These are phyloP conservation scores for Penicillium canariense DNA, from an alignment of 495 filamentous ascomycete genomes.

Conservation along the genomic window DNA sequence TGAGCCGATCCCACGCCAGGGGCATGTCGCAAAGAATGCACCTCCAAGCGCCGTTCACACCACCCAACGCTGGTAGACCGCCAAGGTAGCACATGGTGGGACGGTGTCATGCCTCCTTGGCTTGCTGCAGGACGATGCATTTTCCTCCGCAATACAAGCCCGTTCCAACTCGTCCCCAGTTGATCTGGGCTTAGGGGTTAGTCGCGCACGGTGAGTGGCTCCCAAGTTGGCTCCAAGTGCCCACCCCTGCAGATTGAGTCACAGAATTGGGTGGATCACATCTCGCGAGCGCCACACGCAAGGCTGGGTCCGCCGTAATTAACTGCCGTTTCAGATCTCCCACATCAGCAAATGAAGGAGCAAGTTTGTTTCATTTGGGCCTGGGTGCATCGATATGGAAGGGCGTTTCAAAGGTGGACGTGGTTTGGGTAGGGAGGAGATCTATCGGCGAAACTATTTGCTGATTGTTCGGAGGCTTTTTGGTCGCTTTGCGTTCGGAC, in stretches of 20 bases:
- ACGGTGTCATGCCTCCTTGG: background rate
- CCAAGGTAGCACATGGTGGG: background rate
- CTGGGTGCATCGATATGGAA: background rate
- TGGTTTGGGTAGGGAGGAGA: background rate
- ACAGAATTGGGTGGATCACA: conserved; percentile 1
- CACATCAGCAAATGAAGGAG: background rate
- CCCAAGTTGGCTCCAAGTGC: too few relatives aligned
- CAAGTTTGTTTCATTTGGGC: background rate
- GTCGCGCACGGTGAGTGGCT: background rate
- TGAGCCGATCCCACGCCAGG: conserved; percentile 1
- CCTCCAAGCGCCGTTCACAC: background rate
- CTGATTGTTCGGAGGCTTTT: too few relatives aligned
- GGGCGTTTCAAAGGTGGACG: background rate
- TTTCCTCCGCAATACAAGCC: background rate
- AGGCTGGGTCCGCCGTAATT: conserved; percentile 5
- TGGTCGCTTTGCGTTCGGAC: background rate
- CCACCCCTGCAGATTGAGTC: too few relatives aligned
- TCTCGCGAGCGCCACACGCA: conserved; percentile 7
- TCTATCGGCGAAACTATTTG: background rate
- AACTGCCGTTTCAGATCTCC: conserved; percentile 3
- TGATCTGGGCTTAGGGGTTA: background rate
- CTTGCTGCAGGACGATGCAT: background rate
- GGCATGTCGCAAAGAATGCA: background rate
- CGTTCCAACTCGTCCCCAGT: background rate
- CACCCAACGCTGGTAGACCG: background rate